phyloP scores from a whole-genome alignment of 2,329 filamentous ascomycete genomes.

The Blumeria graminis region DNA sequence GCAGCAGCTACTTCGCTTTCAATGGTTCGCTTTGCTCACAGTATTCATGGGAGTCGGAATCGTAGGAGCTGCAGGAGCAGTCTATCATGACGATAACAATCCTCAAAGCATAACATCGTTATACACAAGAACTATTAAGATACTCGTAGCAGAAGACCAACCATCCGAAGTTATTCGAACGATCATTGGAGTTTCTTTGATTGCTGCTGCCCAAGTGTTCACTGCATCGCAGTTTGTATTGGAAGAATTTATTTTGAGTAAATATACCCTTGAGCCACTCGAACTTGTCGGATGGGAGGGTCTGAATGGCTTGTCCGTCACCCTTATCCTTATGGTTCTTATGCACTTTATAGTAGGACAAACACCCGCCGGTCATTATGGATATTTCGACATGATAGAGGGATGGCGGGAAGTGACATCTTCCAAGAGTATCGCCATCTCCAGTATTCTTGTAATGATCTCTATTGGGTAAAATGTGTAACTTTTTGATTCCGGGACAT shows the following conservation, averaged over 20 bases:
- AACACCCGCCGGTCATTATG: constrained; percentile 47
- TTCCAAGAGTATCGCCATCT: constrained; percentile 45
- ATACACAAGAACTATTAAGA: constrained; percentile 20
- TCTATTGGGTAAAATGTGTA: constrained; percentile 57
- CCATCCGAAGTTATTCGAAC: constrained; percentile 38
- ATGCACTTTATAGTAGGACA: constrained; percentile 55
- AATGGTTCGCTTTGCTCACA: constrained; percentile 72
- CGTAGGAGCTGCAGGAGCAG: constrained; percentile 69
- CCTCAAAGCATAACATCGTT: constrained; percentile 16
- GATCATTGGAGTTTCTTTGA: constrained; percentile 64
- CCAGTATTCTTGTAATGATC: constrained; percentile 82
- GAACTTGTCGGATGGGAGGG: constrained; percentile 93
- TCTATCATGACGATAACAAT: constrained; percentile 37
- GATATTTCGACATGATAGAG: constrained; percentile 77
- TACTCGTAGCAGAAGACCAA: constrained; percentile 18
- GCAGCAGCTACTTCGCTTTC: constrained; percentile 58
- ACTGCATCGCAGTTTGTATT: constrained; percentile 90
- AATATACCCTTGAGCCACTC: constrained; percentile 50
- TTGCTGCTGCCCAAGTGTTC: constrained; percentile 87
- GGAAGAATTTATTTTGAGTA: constrained; percentile 77
- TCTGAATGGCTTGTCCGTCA: constrained; percentile 66
- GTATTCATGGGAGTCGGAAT: constrained; percentile 74
- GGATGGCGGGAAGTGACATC: constrained; percentile 60
- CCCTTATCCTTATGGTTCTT: constrained; percentile 53
- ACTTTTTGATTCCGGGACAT: background rate